Evolutionary conservation across 495 filamentous ascomycete species (phyloP).

Genomic region (Hypoxylon perforatum): DNA sequence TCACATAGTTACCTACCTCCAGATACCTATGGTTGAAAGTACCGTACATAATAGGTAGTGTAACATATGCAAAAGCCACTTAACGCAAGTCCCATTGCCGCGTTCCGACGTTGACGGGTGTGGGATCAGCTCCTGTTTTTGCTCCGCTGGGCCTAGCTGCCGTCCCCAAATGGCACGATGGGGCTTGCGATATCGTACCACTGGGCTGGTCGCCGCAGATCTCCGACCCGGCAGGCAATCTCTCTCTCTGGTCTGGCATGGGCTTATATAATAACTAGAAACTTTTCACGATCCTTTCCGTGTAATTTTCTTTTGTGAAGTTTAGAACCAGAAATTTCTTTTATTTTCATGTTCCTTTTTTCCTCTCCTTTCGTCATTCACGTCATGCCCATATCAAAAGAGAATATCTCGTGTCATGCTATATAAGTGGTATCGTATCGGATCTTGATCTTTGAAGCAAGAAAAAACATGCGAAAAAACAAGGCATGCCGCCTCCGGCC

Average conservation of each 20-base stretch:
- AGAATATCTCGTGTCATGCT: constrained; percentile 7
- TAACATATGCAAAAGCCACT: neutral
- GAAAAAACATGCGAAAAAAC: neutral
- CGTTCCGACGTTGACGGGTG: neutral
- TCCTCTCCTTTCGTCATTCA: neutral
- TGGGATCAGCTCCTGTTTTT: constrained; percentile 11
- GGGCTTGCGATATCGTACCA: constrained; percentile 24
- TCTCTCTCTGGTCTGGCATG: neutral
- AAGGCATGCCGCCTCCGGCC: neutral
- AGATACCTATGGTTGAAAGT: no score
- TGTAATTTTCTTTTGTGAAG: no score
- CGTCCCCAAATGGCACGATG: constrained; percentile 10
- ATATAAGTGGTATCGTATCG: constrained; percentile 18
- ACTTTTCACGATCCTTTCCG: neutral
- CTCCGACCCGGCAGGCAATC: constrained; percentile 10
- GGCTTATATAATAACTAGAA: neutral
- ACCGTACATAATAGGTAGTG: no score
- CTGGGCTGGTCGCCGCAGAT: neutral
- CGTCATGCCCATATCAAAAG: constrained; percentile 1
- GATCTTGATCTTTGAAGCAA: neutral
- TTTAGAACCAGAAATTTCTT: neutral
- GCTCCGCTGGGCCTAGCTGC: constrained; percentile 17
- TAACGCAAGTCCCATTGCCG: constrained; percentile 5
- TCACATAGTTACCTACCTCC: no score
- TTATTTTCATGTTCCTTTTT: neutral